Evolutionary conservation across 2,329 filamentous ascomycete genomes (phyloP).

Genomic region (Paramyrothecium roridum): DNA sequence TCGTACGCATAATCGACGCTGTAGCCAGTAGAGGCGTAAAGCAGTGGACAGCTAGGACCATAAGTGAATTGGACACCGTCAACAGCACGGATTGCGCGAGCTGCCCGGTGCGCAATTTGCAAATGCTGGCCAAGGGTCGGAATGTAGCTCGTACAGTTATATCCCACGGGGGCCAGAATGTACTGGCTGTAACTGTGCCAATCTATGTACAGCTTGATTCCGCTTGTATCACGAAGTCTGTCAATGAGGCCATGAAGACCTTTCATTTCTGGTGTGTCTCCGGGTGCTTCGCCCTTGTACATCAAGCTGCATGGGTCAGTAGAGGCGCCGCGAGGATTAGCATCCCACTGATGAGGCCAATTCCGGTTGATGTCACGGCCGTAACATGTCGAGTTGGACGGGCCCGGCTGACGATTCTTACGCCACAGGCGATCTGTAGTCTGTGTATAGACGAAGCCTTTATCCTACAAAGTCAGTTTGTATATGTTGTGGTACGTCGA

Average conservation of each 20-base stretch:
- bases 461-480: too few relatives aligned
- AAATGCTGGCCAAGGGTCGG: too few relatives aligned
- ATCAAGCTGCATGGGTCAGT: slow-evolving; percentile 41
- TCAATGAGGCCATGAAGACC: slow-evolving; percentile 20
- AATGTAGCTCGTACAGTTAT: slow-evolving; percentile 32
- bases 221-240: slow-evolving; percentile 22
- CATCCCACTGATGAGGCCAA: slow-evolving; percentile 45
- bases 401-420: slow-evolving; percentile 41
- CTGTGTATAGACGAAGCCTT: slow-evolving; percentile 42
- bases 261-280: slow-evolving; percentile 45
- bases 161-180: slow-evolving; percentile 38
- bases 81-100: slow-evolving; percentile 10
- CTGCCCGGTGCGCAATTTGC: too few relatives aligned
- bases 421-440: slow-evolving; percentile 42
- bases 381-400: slow-evolving; percentile 25
- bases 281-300: slow-evolving; percentile 34
- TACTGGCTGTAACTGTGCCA: slow-evolving; percentile 55
- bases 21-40: slow-evolving; percentile 14
- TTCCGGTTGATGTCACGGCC: slow-evolving; percentile 50
- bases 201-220: slow-evolving; percentile 56
- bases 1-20: slow-evolving; percentile 16
- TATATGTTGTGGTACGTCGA: neutral
- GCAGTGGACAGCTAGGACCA: slow-evolving; percentile 13
- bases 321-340: slow-evolving; percentile 34
- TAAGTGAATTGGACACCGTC: slow-evolving; percentile 12